Percentiles rank a stretch among this genome's conserved stretches.
Conservation (phyloP, 345 rosid species). For the Hibiscus tridactylites region DNA sequence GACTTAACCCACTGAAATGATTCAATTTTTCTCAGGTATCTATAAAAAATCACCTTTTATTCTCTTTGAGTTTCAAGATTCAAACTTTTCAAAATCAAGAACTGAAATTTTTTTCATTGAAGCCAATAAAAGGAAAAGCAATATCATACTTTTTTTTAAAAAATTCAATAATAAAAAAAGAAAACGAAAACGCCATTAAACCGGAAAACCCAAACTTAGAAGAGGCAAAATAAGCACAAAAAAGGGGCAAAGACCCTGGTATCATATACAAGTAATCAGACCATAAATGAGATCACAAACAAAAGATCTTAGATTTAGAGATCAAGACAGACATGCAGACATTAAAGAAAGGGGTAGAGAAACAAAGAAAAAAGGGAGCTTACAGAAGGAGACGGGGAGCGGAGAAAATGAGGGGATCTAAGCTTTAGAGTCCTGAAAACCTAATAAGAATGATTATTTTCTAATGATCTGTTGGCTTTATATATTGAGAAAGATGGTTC, state of each 20-base stretch:
- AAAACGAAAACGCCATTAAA: neutral
- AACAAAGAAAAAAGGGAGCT: neutral
- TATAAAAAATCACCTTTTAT: neutral
- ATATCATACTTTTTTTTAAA: neutral
- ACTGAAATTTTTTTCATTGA: neutral
- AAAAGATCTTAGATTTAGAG: neutral
- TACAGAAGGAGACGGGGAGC: neutral
- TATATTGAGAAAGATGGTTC: conserved; percentile 1
- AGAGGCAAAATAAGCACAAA: neutral
- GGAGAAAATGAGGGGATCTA: neutral
- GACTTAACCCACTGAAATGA: neutral
- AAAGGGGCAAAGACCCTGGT: neutral
- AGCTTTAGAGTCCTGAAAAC: neutral
- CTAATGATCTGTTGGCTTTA: neutral
- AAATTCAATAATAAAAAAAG: neutral
- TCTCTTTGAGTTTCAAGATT: neutral
- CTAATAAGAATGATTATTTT: neutral
- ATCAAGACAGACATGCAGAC: neutral
- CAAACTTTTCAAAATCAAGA: neutral
- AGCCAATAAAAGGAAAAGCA: neutral
- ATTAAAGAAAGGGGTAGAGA: neutral
- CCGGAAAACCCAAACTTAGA: neutral
- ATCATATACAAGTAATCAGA: neutral
- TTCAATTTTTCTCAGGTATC: neutral
- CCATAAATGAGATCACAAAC: neutral